Evolutionary conservation across 1,284 basidiomycete genomes (phyloP), one percentile per base, ranked within the genome.

Genomic region (Cerioporus squamosus): DNA sequence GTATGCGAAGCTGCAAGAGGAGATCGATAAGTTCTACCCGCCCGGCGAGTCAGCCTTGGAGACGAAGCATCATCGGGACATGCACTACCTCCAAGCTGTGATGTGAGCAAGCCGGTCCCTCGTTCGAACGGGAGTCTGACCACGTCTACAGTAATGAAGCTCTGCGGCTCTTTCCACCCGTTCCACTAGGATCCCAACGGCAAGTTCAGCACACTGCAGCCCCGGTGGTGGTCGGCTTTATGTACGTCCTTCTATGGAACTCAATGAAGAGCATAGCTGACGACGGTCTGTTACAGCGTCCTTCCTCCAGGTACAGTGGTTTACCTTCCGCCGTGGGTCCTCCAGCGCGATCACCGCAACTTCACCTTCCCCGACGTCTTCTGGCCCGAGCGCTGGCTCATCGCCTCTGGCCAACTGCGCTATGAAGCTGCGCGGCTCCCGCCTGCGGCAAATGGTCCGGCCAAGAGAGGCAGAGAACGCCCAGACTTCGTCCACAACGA

Each of bases 91-190:
- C 5, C 70, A 71, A 48, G 74, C 72, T 49, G 62, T 66, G 33
- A 69, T 73, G 72, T 74, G 52, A 53, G 70, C 67, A 3, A 12
- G 12, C 12, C 8, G n/a, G 22, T 12, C 36, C 2, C 22, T 0
- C 29, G 10, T 10, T 31, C 10, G 12, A 15, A 29, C 23, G 29
- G 7, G 10, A 15, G 48, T 47, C 24, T 44, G 38, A 44, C 51
- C 20, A 44, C 2, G n/a, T 15, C 38, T 50, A 18, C 66, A 88
- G 86, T 56, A 85, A 87, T 43, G 86, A 89, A 68, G 70, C 79
- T 0, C 66, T 88, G 48, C 76, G 87, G 44, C 71, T 88, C 44
- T 77, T 78, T 44, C 84, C 87, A 10, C 77, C 85, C 6, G 73
- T 86, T 14, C 76, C 79, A 12, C 80, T 78, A 18, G 79, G 79